Conservation (phyloP, 2,329 filamentous ascomycete genomes). For the Botryotinia globosa region DNA sequence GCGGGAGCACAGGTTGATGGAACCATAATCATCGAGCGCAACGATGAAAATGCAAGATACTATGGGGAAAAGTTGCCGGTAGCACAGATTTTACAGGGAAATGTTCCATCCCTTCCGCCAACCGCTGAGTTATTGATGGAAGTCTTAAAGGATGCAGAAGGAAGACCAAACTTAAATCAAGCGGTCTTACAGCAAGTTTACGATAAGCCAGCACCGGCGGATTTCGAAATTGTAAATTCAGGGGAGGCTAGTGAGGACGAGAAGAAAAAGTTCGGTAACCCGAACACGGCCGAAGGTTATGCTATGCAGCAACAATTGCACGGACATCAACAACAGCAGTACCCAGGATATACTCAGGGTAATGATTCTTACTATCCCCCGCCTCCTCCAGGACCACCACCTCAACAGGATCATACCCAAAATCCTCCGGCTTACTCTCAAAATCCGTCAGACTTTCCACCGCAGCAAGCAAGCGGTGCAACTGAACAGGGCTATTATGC, state of each 20-base stretch:
- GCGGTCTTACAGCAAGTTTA: constrained; percentile 42
- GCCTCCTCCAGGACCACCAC: constrained; percentile 10
- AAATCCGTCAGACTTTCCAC: not conserved
- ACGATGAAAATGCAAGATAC: constrained; percentile 80
- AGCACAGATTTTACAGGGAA: constrained; percentile 51
- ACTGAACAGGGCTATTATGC: constrained; percentile 19
- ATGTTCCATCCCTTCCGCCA: constrained; percentile 25
- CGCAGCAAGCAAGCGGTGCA: not conserved
- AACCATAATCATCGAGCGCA: constrained; percentile 77
- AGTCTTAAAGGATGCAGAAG: constrained; percentile 83
- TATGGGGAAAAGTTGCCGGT: constrained; percentile 65
- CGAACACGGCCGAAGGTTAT: constrained; percentile 17
- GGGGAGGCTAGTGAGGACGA: constrained; percentile 20
- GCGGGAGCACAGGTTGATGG: constrained; percentile 83
- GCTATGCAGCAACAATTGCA: constrained; percentile 12
- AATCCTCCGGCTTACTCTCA: constrained; percentile 1
- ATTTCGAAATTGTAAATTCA: constrained; percentile 19
- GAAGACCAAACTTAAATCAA: constrained; percentile 63
- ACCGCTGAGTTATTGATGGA: constrained; percentile 50
- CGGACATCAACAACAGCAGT: constrained; percentile 5
- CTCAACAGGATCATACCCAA: not conserved
- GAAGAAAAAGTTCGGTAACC: constrained; percentile 21
- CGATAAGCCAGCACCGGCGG: constrained; percentile 18
- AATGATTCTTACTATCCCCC: constrained; percentile 15
- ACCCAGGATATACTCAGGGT: not conserved